Base-by-base conservation (phyloP, 139 green algal species). In the Yamagishiella unicocca region DNA sequence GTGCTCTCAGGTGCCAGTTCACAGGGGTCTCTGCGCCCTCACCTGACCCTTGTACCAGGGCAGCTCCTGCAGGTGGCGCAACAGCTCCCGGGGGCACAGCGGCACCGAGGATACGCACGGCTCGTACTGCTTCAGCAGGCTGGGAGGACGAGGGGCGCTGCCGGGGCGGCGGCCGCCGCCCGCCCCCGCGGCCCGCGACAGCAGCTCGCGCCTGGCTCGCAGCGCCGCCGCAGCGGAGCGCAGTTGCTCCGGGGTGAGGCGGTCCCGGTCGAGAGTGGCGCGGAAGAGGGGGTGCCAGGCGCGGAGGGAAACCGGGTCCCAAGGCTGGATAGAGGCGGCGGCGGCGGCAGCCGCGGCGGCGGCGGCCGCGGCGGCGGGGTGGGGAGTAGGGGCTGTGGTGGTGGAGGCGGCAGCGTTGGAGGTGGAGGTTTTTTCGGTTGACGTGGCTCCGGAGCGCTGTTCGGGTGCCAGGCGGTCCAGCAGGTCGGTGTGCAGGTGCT, bases 1-100 rank as follows among this genome's bases (percentile, higher is more conserved):
- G 19, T 67, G 10, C 66, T 42, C 66, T 43, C n/a, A n/a, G n/a
- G n/a, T n/a, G n/a, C n/a, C n/a, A n/a, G n/a, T n/a, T n/a, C n/a
- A n/a, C n/a, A n/a, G n/a, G n/a, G n/a, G n/a, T n/a, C n/a, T n/a
- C n/a, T n/a, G n/a, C n/a, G 29, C 62, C 62, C 75, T 0, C 62
- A 93, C 92, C 92, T 96, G 95, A 33, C 81, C 83, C 5, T 90
- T 82, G 90, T 97, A 97, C 87, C 90, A 96, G 4, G 80, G 61
- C 42, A 96, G 86, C 31, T 45, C 25, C 85, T 91, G 68, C 19
- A 98, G 89, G 85, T 98, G 96, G 7, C 85, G 68, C 80, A 97
- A 70, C 55, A 97, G 92, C 42, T 72, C 79, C 6, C 58, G 7
- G 4, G 90, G 66, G 25, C 46, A 40, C 87, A 96, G 87, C 31